A percentile compares a stretch with the other conserved stretches of the same genome.
phyloP scores from a whole-genome alignment of 2,329 filamentous ascomycete species.

The Nannizziopsis arthrosporioides region DNA sequence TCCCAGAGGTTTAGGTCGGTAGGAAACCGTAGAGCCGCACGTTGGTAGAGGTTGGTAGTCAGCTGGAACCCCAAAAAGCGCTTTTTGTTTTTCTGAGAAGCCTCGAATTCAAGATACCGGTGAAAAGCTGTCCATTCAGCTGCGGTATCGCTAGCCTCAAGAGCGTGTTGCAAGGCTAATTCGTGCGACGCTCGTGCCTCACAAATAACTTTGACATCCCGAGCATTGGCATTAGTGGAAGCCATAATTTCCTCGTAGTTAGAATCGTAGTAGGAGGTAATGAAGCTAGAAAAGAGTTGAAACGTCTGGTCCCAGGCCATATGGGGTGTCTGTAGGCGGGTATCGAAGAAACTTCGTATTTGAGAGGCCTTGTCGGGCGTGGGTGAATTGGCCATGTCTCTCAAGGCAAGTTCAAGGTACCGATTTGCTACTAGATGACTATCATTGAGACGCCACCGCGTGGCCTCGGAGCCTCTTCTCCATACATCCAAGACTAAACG shows the following conservation, averaged over 20 bases:
- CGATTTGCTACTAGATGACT: conserved; percentile 52
- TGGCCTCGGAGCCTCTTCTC: conserved; percentile 45
- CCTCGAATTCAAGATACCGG: conserved; percentile 81
- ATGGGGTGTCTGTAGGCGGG: conserved; percentile 47
- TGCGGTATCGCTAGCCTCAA: conserved; percentile 41
- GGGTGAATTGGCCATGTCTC: conserved; percentile 40
- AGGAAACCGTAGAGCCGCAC: conserved; percentile 62
- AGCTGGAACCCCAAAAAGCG: conserved; percentile 42
- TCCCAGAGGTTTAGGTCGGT: conserved; percentile 68
- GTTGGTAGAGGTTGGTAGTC: conserved; percentile 57
- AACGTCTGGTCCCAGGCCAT: conserved; percentile 49
- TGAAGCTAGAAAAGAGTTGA: conserved; percentile 48
- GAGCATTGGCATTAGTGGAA: conserved; percentile 40
- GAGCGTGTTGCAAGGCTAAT: conserved; percentile 40
- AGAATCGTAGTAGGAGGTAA: conserved; percentile 44
- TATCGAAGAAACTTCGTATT: conserved; percentile 42
- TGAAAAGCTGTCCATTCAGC: conserved; percentile 43
- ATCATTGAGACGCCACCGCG: conserved; percentile 49
- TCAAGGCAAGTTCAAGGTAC: conserved; percentile 44
- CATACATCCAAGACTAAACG: conserved; percentile 46
- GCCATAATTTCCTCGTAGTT: conserved; percentile 50
- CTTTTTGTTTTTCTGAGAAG: conserved; percentile 48
- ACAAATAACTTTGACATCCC: conserved; percentile 44
- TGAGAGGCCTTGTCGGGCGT: conserved; percentile 39
- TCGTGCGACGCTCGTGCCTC: conserved; percentile 45